A percentile compares a stretch with the other conserved stretches of the same genome.
phyloP scores from a whole-genome alignment of 1,284 basidiomycete genomes.

The Sporisorium graminicola region DNA sequence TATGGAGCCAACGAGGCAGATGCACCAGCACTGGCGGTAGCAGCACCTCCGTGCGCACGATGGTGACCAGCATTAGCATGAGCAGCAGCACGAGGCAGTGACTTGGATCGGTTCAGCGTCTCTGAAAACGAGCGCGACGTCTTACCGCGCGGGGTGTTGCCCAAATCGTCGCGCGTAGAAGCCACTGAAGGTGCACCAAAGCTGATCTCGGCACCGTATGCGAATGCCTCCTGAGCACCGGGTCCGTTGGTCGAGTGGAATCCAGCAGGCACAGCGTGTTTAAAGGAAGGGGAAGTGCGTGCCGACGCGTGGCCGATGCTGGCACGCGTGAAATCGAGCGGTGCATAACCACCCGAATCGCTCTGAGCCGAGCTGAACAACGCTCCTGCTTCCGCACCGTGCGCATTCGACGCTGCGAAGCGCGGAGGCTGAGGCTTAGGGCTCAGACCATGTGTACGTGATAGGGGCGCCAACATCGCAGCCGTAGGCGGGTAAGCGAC shows the following conservation, averaged over 20 bases:
- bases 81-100: constrained; percentile 40
- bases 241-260: constrained; percentile 16
- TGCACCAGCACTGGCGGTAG: not conserved
- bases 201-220: constrained; percentile 60
- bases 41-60: not conserved
- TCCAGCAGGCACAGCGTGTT: constrained; percentile 43
- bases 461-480: constrained; percentile 65
- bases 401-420: constrained; percentile 19
- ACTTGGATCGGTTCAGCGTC: constrained; percentile 57
- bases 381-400: constrained; percentile 17
- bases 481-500: constrained; percentile 60
- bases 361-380: constrained; percentile 52
- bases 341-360: constrained; percentile 46
- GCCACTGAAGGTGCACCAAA: constrained; percentile 43
- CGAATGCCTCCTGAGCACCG: constrained; percentile 54
- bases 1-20: constrained; percentile 13
- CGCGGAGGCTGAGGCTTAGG: constrained; percentile 49
- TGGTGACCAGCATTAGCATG: constrained; percentile 25
- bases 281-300: constrained; percentile 53
- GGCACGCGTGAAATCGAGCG: constrained; percentile 32
- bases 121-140: constrained; percentile 56
- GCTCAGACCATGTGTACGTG: constrained; percentile 61
- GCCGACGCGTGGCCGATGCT: constrained; percentile 53
- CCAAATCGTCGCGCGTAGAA: constrained; percentile 40
- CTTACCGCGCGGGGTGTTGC: constrained; percentile 39